Conservation (phyloP, 2,329 filamentous ascomycete species). For the Tolypocladium guangdongense region DNA sequence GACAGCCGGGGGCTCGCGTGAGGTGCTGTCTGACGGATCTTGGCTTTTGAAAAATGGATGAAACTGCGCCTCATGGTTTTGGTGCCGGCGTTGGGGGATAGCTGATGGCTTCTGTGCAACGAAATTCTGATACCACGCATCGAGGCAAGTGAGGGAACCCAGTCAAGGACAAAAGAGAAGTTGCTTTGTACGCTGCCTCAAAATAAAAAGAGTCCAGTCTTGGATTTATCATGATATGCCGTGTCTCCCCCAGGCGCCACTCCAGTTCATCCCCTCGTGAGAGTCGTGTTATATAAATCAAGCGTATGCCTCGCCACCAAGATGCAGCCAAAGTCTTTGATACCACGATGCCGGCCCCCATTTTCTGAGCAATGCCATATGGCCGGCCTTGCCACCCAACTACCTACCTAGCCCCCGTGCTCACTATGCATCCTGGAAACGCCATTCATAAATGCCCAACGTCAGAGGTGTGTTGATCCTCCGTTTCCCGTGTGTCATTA, state of each 20-base stretch:
- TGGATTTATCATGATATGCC: neutral
- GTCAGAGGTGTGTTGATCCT: neutral
- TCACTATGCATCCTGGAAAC: neutral
- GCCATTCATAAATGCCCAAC: neutral
- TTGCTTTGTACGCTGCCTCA: neutral
- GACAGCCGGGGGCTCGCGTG: neutral
- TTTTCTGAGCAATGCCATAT: neutral
- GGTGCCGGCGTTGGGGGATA: neutral
- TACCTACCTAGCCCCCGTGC: neutral
- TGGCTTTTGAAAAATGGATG: neutral
- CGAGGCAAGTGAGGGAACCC: neutral
- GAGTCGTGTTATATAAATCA: neutral
- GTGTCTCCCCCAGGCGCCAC: neutral
- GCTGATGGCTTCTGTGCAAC: neutral
- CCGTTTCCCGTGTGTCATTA: neutral
- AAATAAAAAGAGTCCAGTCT: neutral
- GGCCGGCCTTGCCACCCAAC: neutral
- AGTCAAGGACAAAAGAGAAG: neutral
- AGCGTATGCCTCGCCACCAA: neutral
- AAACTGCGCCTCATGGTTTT: neutral
- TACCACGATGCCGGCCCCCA: neutral
- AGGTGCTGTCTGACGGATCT: too few relatives aligned
- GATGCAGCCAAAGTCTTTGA: neutral
- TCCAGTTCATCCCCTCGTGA: neutral
- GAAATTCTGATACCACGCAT: neutral